Conservation (phyloP, 2,329 filamentous ascomycete species). For the Exserohilum turcica region DNA sequence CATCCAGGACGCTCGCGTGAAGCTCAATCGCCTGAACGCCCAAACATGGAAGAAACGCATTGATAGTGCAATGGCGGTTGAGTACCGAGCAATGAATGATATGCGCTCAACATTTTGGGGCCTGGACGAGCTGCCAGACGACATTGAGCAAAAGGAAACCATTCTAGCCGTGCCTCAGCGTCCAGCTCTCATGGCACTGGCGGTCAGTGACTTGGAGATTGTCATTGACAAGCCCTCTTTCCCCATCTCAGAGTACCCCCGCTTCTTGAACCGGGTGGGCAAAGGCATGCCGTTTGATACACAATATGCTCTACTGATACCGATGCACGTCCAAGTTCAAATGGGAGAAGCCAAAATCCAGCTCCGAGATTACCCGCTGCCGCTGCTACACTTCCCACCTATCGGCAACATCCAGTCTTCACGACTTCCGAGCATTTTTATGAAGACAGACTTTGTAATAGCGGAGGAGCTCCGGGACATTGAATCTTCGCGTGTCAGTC, state of each 20-base stretch:
- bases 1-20: constrained; percentile 75
- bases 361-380: constrained; percentile 90
- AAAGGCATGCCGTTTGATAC: constrained; percentile 95
- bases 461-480: constrained; percentile 87
- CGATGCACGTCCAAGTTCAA: constrained; percentile 85
- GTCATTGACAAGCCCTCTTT: constrained; percentile 92
- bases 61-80: constrained; percentile 71
- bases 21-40: constrained; percentile 79
- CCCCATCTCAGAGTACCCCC: constrained; percentile 76
- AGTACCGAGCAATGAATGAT: constrained; percentile 76
- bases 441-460: constrained; percentile 91
- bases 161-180: constrained; percentile 85
- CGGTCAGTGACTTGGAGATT: constrained; percentile 84
- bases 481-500: constrained; percentile 78
- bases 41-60: constrained; percentile 93
- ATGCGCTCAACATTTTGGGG: constrained; percentile 82
- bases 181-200: constrained; percentile 78
- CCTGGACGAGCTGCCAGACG: constrained; percentile 77
- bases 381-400: constrained; percentile 85
- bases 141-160: constrained; percentile 79
- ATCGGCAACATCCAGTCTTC: constrained; percentile 80
- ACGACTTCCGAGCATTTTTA: constrained; percentile 77
- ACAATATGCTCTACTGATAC: constrained; percentile 85
- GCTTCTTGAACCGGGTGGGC: constrained; percentile 86
- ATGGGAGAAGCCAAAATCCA: constrained; percentile 90